phyloP scores from a whole-genome alignment of 345 rosid species.

The Melaleuca quinquenervia region DNA sequence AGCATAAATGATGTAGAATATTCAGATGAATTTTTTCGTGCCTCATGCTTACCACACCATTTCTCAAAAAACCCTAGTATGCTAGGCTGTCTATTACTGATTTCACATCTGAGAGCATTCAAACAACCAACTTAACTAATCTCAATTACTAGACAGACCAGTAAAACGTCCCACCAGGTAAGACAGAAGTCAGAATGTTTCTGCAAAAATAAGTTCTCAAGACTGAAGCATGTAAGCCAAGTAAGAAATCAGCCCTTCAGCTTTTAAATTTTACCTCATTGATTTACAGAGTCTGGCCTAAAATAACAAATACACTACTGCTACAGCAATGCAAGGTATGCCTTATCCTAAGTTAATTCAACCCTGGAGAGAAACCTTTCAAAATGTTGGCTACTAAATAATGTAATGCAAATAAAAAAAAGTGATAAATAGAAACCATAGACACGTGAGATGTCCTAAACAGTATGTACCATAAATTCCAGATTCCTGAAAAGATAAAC shows the following conservation, averaged over 20 bases:
- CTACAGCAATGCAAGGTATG: background rate
- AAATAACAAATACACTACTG: background rate
- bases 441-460: background rate
- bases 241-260: background rate
- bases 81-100: background rate
- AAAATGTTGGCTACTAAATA: background rate
- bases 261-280: background rate
- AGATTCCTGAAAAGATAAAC: background rate
- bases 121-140: background rate
- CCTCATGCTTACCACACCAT: background rate
- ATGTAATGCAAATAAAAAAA: background rate
- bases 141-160: background rate
- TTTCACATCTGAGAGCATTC: background rate
- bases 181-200: background rate
- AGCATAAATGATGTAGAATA: background rate
- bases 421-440: background rate
- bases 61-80: background rate
- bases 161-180: background rate
- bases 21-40: background rate
- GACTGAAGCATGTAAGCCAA: background rate
- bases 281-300: background rate
- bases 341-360: background rate
- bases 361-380: background rate
- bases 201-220: background rate
- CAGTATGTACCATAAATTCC: background rate